phyloP scores from a whole-genome alignment of 768 basidiomycete genomes.

The Boletus barrowsii region DNA sequence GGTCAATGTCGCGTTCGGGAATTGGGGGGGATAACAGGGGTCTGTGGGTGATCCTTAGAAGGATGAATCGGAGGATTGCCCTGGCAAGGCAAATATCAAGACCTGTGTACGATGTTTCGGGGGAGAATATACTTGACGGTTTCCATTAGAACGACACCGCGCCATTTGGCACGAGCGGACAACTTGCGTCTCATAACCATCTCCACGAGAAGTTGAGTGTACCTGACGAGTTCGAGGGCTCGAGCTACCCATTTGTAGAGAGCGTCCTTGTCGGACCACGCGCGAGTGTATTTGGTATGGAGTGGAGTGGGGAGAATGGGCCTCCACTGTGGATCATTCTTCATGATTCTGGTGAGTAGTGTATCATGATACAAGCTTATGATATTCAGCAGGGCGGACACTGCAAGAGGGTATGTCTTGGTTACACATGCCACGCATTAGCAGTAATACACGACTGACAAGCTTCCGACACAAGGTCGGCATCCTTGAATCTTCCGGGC shows the following conservation, averaged over 20 bases:
- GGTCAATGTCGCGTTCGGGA: constrained; percentile 87
- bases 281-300: constrained; percentile 88
- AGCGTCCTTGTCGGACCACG: constrained; percentile 70
- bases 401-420: constrained; percentile 38
- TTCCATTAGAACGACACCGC: constrained; percentile 75
- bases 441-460: constrained; percentile 53
- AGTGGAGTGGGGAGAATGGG: constrained; percentile 72
- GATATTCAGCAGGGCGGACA: constrained; percentile 83
- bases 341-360: constrained; percentile 66
- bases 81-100: constrained; percentile 39
- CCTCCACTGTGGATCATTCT: constrained; percentile 63
- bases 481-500: constrained; percentile 96
- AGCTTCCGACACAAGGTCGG: constrained; percentile 91
- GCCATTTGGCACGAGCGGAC: constrained; percentile 66
- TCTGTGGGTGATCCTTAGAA: constrained; percentile 72
- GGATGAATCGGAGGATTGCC: constrained; percentile 65
- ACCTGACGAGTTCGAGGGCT: constrained; percentile 70
- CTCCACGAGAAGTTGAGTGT: constrained; percentile 82
- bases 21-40: constrained; percentile 76
- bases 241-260: constrained; percentile 80
- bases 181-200: constrained; percentile 79
- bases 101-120: not conserved
- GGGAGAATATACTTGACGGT: constrained; percentile 66
- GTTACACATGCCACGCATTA: constrained; percentile 16
- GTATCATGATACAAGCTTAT: constrained; percentile 95